Conservation (phyloP, 1,284 basidiomycete genomes). For the Naganishia cerealis region DNA sequence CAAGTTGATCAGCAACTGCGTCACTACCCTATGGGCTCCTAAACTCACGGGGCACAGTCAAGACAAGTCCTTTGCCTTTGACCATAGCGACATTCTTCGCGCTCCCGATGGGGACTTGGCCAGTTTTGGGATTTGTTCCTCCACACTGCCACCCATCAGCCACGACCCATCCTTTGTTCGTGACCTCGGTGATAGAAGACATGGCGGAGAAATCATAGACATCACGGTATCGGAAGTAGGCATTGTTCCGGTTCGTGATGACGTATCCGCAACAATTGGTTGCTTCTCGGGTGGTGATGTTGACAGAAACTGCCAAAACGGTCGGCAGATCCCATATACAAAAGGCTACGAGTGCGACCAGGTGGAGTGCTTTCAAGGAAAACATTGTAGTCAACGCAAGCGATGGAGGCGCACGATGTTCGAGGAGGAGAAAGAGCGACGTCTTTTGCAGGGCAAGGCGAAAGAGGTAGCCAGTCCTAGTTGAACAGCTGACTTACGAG, state of each 20-base stretch:
- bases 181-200: constrained; percentile 8
- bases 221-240: constrained; percentile 16
- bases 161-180: neutral
- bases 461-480: no score
- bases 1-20: neutral
- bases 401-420: no score
- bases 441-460: no score
- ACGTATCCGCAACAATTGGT: constrained; percentile 19
- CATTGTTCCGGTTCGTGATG: constrained; percentile 9
- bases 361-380: neutral
- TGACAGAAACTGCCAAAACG: neutral
- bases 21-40: neutral
- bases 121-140: constrained; percentile 1
- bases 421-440: no score
- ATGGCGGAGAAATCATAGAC: constrained; percentile 14
- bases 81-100: constrained; percentile 7
- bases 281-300: neutral
- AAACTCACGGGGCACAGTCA: constrained; percentile 13
- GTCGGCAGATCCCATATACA: neutral
- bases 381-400: neutral
- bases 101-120: constrained; percentile 15
- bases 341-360: neutral
- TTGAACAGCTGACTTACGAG: no score
- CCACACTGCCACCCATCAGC: constrained; percentile 26
- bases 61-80: constrained; percentile 5